Evolutionary conservation across 2,329 filamentous ascomycete species (phyloP), one percentile per base, ranked within the genome.

Genomic region (Sporothrix luriei): DNA sequence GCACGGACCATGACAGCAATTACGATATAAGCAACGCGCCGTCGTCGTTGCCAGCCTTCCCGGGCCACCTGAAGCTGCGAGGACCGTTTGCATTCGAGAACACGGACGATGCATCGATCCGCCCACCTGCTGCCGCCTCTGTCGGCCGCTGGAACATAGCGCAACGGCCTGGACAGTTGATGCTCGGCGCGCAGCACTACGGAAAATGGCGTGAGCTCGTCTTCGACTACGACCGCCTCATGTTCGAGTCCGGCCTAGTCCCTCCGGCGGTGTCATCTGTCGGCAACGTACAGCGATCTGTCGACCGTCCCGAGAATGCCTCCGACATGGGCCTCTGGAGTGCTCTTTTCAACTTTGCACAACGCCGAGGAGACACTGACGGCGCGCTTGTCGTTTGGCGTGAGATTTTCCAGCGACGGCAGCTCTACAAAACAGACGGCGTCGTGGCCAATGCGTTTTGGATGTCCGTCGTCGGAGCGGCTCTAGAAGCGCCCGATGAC

Each of bases 281-380:
- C 0, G 24, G 24, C 26, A n/a, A 29, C 2, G n/a, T 38, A 3
- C 52, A 69, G 43, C 72, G 74, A 10, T 70, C 75, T 3, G 73
- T 79, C 21, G 75, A 78, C 66, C 71, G 69, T 11, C 74, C 74
- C 7, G 74, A 74, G 19, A 72, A 77, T 57, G 72, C 71, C n/a
- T 71, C 70, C 55, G 77, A 79, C 64, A 70, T 78, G n/a, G 59
- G 72, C 16, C 73, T 78, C 6, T 79, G 78, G 78, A 71, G 73
- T 24, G 77, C 76, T 49, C 71, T 79, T 9, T 74, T 79, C 55
- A 73, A 76, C 66, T 78, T 77, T 72, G 74, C 75, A 9, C 72
- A 75, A 46, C 73, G 76, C 7, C 73, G 71, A 10, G 73, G 74
- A 62, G 74, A 72, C n/a, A n/a, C 55, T 29, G 69, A 71, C n/a